Evolutionary conservation across 169 alveolate species (phyloP), one percentile per base, ranked within the genome.

Genomic region (Plasmodium yoelii): DNA sequence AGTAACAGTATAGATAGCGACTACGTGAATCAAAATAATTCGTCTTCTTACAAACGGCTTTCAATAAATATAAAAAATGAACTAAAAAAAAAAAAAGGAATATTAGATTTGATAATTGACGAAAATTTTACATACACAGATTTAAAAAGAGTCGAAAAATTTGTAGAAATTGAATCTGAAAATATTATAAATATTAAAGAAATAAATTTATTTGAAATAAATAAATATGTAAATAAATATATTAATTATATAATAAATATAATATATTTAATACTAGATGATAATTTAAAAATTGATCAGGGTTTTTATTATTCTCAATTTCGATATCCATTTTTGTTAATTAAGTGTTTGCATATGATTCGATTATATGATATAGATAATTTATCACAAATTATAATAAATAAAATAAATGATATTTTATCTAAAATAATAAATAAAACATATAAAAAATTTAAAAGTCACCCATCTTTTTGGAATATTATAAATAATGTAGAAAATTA

Each of bases 151-250:
- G 90, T 57, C 5, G 90, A 82, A 18, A 82, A 69, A 42, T 56
- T 82, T 19, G 39, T 55, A 51, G 90, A 82, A 26, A 68, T 82
- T n/a, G 90, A 82, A 42, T 82, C 90, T 1, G 73, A 82, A n/a
- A n/a, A n/a, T n/a, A n/a, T n/a, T n/a, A 56, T 82, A n/a, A 82
- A 82, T 61, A 1, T 56, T 56, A 84, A 82, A 2, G 90, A 82
- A 55, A 46, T 82, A 19, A 49, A 82, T 82, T 82, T 56, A 56
- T 42, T 5, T 55, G 90, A 82, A 55, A 39, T 82, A 13, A 82
- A 67, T 22, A 82, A 82, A 19, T 82, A 82, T 56, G 24, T 82
- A 7, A 68, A 82, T 49, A 82, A 82, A 51, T 82, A 82, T 26
- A 67, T 82, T 10, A 82, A 67, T 47, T 82, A 44, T 56, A 82